Conservation (phyloP, 2,329 filamentous ascomycete genomes). For the Calonectria pteridis region DNA sequence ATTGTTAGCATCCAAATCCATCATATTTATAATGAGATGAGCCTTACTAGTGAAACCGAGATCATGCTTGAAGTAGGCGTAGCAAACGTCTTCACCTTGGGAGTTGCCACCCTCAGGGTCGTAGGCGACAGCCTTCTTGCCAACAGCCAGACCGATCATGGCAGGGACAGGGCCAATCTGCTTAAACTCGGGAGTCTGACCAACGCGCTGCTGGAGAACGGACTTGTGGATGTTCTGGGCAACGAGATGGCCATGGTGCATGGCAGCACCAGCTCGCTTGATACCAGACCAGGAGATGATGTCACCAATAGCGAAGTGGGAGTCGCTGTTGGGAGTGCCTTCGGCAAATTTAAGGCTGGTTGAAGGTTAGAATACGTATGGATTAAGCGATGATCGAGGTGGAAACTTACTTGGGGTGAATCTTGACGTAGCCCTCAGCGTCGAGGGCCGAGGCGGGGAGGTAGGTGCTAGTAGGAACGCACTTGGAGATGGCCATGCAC, state of each 20-base stretch:
- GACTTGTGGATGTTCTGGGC: slow-evolving; percentile 76
- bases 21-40: neutral
- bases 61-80: slow-evolving; percentile 76
- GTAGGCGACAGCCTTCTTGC: slow-evolving; percentile 76
- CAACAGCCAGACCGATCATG: slow-evolving; percentile 79
- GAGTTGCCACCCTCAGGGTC: slow-evolving; percentile 67
- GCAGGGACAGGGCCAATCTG: slow-evolving; percentile 68
- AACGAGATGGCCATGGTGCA: slow-evolving; percentile 77
- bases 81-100: slow-evolving; percentile 72
- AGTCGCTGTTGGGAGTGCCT: slow-evolving; percentile 66
- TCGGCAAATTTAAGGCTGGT: slow-evolving; percentile 66
- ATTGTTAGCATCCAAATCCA: slow-evolving; percentile 30
- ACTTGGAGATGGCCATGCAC: slow-evolving; percentile 76
- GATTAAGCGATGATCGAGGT: neutral
- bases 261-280: slow-evolving; percentile 82
- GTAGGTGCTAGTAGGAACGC: slow-evolving; percentile 71
- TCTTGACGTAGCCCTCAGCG: slow-evolving; percentile 74
- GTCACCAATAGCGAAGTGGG: slow-evolving; percentile 79
- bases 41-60: slow-evolving; percentile 72
- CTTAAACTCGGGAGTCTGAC: slow-evolving; percentile 58
- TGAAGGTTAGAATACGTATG: neutral
- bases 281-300: slow-evolving; percentile 80
- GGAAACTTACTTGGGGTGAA: slow-evolving; percentile 63
- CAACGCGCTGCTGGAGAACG: slow-evolving; percentile 60
- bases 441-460: slow-evolving; percentile 71